Evolutionary conservation across 2,329 filamentous ascomycete species (phyloP).

Genomic region (Colletotrichum sp.): DNA sequence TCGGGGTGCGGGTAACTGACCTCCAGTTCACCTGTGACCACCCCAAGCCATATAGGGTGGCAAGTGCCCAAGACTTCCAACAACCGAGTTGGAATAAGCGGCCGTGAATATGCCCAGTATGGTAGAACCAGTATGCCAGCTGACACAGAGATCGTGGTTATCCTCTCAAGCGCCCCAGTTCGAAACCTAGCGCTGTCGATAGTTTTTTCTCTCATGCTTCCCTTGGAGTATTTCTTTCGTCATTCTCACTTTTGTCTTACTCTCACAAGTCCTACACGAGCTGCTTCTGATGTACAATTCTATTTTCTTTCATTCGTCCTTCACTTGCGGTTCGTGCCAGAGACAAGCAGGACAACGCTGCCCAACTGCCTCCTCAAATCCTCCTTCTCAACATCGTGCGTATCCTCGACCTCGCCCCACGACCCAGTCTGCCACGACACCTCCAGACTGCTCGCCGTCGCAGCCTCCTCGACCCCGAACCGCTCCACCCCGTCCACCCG

Average conservation of each 20-base stretch:
- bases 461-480: constrained; percentile 86
- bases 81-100: not conserved
- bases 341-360: constrained; percentile 82
- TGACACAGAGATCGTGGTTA: not conserved
- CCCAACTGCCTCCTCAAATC: constrained; percentile 88
- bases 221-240: not conserved
- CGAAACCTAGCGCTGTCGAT: not conserved
- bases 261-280: not conserved
- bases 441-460: constrained; percentile 79
- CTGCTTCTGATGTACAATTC: not conserved
- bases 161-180: not conserved
- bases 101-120: not conserved
- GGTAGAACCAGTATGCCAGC: not conserved
- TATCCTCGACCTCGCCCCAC: constrained; percentile 98
- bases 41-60: not conserved
- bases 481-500: constrained; percentile 30
- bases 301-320: not conserved
- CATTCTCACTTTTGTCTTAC: not conserved
- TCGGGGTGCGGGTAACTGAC: not conserved
- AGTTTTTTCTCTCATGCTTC: accelerated
- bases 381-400: constrained; percentile 94
- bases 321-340: constrained; percentile 50
- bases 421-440: constrained; percentile 87
- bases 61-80: not conserved
- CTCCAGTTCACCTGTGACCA: not conserved